These are phyloP conservation scores for Xylaria castorea DNA, from an alignment of 495 filamentous ascomycete genomes.

Conservation along the genomic window DNA sequence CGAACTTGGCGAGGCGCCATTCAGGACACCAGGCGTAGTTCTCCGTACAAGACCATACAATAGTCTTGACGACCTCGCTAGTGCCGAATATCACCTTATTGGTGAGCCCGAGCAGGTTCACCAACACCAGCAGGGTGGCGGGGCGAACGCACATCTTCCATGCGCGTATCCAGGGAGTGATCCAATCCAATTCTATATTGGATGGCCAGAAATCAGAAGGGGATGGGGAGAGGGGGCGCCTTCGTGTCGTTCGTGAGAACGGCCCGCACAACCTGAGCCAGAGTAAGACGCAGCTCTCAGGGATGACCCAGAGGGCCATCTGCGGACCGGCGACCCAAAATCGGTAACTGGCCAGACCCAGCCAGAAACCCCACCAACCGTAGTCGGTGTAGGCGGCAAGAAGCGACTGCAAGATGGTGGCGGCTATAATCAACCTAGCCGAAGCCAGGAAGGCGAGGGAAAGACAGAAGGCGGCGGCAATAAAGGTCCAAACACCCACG, in stretches of 20 bases:
- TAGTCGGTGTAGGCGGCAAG: neutral
- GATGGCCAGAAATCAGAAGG: neutral
- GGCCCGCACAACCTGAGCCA: neutral
- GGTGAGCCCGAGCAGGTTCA: neutral
- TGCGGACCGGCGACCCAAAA: neutral
- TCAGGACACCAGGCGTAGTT: slow-evolving; percentile 2
- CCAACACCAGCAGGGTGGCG: neutral
- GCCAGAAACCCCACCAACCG: slow-evolving; percentile 9
- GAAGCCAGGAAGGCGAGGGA: neutral
- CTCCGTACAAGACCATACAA: neutral
- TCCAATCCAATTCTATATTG: slow-evolving; percentile 5
- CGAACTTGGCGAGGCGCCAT: neutral
- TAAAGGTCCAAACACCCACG: neutral
- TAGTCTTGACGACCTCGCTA: neutral
- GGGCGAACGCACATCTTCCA: neutral
- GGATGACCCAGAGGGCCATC: slow-evolving; percentile 3
- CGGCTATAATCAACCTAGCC: neutral
- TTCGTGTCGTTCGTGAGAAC: neutral
- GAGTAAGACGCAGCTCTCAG: neutral
- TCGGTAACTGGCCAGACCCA: neutral
- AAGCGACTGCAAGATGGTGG: neutral
- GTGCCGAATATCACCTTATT: neutral
- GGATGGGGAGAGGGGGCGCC: neutral
- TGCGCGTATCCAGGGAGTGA: neutral
- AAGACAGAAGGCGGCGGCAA: neutral